These are phyloP conservation scores for Melastoma candidum DNA, from an alignment of 441 rosid species.

Conservation along the genomic window DNA sequence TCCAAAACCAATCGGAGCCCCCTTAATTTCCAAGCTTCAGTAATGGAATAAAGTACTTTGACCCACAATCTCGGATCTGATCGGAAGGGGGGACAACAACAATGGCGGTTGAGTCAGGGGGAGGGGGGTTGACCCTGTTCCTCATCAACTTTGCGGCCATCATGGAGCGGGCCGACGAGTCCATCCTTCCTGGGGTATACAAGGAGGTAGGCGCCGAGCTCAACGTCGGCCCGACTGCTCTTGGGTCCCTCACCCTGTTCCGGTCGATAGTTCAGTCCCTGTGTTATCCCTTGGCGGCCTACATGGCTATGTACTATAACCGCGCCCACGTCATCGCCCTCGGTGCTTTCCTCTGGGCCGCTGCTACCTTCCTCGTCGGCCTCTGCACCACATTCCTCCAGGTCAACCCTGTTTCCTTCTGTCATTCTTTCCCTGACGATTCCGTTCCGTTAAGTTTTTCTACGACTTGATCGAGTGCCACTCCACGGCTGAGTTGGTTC, in stretches of 20 bases:
- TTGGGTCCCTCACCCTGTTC: conserved; percentile 67
- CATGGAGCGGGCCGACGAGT: conserved; percentile 94
- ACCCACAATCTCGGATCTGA: too few relatives aligned
- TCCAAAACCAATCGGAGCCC: too few relatives aligned
- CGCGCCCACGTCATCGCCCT: conserved; percentile 79
- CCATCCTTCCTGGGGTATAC: conserved; percentile 82
- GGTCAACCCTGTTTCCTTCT: conserved; percentile 25
- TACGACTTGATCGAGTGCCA: too few relatives aligned
- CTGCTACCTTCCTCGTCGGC: conserved; percentile 88
- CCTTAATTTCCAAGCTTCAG: too few relatives aligned
- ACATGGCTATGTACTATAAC: conserved; percentile 53
- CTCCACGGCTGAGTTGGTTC: too few relatives aligned
- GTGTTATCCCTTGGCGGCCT: conserved; percentile 82
- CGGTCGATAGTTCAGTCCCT: conserved; percentile 82
- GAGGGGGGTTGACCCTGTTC: conserved; percentile 35
- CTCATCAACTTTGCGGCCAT: conserved; percentile 81
- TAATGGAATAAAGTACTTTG: too few relatives aligned
- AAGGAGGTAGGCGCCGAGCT: conserved; percentile 85
- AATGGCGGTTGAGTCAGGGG: conserved; percentile 38
- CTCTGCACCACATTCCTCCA: conserved; percentile 74
- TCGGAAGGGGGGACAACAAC: not conserved
- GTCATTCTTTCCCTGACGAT: too few relatives aligned
- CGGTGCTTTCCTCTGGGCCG: conserved; percentile 86
- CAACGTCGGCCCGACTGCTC: conserved; percentile 74
- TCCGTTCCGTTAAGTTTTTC: too few relatives aligned